Conservation (phyloP, 1,139 yeast genomes). For the Yamadazyma blattariae region DNA sequence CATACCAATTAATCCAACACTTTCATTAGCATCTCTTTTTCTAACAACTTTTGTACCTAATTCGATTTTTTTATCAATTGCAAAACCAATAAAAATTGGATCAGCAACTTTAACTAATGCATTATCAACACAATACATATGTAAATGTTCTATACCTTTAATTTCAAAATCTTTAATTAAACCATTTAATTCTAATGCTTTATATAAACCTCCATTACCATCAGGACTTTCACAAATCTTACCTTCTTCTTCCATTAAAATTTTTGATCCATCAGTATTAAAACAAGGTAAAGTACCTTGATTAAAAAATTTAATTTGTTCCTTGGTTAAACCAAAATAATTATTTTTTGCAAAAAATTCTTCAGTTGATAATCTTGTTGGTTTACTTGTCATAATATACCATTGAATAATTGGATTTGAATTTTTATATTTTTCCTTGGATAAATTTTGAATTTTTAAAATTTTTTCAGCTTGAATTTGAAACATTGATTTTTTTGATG, state of each 20-base stretch:
- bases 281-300: conserved; percentile 97
- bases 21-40: conserved; percentile 82
- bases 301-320: conserved; percentile 75
- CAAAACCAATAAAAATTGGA: conserved; percentile 87
- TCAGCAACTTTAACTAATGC: conserved; percentile 91
- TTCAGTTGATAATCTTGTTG: conserved; percentile 80
- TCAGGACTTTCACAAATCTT: conserved; percentile 86
- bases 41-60: conserved; percentile 95
- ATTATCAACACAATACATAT: conserved; percentile 97
- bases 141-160: conserved; percentile 84
- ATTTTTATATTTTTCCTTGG: conserved; percentile 31
- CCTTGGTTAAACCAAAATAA: conserved; percentile 65
- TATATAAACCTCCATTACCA: conserved; percentile 96
- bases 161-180: conserved; percentile 63
- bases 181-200: conserved; percentile 67
- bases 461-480: conserved; percentile 93
- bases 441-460: conserved; percentile 56
- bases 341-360: conserved; percentile 56
- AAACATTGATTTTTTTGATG: conserved; percentile 79
- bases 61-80: conserved; percentile 61
- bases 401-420: conserved; percentile 54
- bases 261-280: conserved; percentile 62
- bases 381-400: conserved; percentile 96
- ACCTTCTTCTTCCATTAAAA: conserved; percentile 56
- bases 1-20: conserved; percentile 87